Evolutionary conservation across 352 stramenopile genomes (phyloP), one percentile per base, ranked within the genome.

Genomic region (Phytophthora podocarpi): DNA sequence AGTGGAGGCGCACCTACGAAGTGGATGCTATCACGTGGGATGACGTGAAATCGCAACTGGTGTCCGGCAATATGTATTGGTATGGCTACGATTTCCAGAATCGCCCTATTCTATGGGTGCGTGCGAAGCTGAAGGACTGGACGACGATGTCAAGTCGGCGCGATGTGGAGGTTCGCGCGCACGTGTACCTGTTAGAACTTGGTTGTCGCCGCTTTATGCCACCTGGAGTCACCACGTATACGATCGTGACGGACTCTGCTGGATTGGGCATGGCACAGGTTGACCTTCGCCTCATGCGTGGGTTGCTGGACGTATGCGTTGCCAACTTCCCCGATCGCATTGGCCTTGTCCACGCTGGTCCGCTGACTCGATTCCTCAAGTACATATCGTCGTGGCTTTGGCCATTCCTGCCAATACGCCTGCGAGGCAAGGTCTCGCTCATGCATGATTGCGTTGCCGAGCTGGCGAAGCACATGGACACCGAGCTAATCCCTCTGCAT

Each of bases 1-100:
- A 79, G 21, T 90, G 80, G 80, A 64, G 80, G 5, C 56, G 54
- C 5, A 53, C 49, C 41, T 90, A 86, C 39, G 52, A 72, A 11
- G 76, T 85, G n/a, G 64, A 82, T 15, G 52, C 54, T 4, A 64
- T 80, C 26, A 55, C 50, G 5, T 75, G 67, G 67, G 65, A 76
- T 6, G 67, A 85, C 3, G 74, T 88, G 5, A 67, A 75, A 18
- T 16, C 39, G 0, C 78, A 86, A 21, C 53, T 90, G n/a, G 40
- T 32, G 26, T 80, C 66, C 1, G 78, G 76, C 4, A 86, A 64
- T 26, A 87, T 90, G 74, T 90, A 90, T 52, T 90, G 80, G 80
- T 84, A 85, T 45, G 80, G 80, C 26, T 90, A 88, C 58, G 80
- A 90, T 56, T 85, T 78, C 39, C 59, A 84, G 53, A 82, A 87